Base-by-base conservation (phyloP, 139 green algal species). In the Chlorella sp. region DNA sequence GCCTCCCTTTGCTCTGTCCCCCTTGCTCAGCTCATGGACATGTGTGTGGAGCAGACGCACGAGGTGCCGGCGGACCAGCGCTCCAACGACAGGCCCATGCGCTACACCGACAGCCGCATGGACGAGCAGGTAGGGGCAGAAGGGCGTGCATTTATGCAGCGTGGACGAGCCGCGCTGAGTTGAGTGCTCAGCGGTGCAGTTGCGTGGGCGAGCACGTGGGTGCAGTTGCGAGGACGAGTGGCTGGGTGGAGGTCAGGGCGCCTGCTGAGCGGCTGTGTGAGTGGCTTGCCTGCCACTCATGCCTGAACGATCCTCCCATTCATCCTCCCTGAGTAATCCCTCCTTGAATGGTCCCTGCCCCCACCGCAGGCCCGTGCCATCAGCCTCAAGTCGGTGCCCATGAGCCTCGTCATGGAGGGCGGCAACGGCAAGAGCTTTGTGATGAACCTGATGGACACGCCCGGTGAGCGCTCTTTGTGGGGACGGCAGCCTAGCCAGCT, bases 11-110 rank as follows among this genome's bases (percentile, higher is more conserved):
- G n/a, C 73, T 26, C 0, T 41, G 13, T 20, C 43, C 17, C 28
- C 73, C 17, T 7, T 20, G 30, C 7, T 22, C 85, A 91, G 48
- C 36, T 99, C 40, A 95, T 99, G 94, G 97, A 99, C 92, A 99
- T 99, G 96, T 84, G 98, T n/a, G 93, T 99, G 67, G 94, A 99
- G 91, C 93, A 98, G 90, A 98, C 96, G 40, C 95, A 98, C 78
- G 80, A 92, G 44, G 65, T 94, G 69, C 48, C 82, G n/a, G 78
- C 90, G 16, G 88, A 92, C 81, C 86, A 58, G 75, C 72, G 87
- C 19, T 69, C 65, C 76, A 75, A 73, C 70, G 83, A 90, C 62
- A 54, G 43, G 54, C 87, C 87, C n/a, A 85, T 99, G 87, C 88
- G 94, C 20, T 99, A 95, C 92, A 99, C 96, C 8, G 97, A 99